Conservation (phyloP, 805 yeast species). For the Candida nemodendra region DNA sequence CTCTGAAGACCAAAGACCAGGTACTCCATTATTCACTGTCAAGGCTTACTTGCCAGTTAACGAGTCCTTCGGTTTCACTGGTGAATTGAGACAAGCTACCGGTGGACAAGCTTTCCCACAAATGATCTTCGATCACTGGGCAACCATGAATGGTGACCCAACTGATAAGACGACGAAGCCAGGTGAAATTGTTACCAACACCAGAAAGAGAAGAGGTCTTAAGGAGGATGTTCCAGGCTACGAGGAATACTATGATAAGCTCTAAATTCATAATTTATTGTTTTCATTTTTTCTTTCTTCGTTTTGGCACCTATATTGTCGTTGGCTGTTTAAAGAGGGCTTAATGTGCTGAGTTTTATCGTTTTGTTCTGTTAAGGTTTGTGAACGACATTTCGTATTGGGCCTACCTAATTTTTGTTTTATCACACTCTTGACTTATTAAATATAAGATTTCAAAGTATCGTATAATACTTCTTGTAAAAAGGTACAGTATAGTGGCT, state of each 20-base stretch:
- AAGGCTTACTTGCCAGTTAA: constrained; percentile 99
- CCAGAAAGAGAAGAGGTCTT: constrained; percentile 95
- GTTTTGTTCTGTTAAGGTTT: neutral
- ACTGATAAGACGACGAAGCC: constrained; percentile 75
- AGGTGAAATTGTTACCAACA: constrained; percentile 54
- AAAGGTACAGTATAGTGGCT: no score
- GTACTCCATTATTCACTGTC: constrained; percentile 99
- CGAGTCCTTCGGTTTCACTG: constrained; percentile 99
- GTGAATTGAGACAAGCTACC: constrained; percentile 99
- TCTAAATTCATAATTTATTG: constrained; percentile 41
- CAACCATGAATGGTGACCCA: constrained; percentile 87
- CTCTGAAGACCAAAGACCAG: constrained; percentile 99
- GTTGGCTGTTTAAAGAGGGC: constrained; percentile 5
- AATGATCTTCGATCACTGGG: constrained; percentile 99
- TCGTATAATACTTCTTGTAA: no score
- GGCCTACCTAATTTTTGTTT: no score
- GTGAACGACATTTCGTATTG: neutral
- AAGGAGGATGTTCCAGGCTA: constrained; percentile 98
- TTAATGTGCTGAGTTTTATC: neutral
- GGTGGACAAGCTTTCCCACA: constrained; percentile 99
- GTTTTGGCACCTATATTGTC: constrained; percentile 2
- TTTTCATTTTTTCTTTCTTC: constrained; percentile 14
- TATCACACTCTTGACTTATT: constrained; percentile 3
- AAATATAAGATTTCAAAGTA: constrained; percentile 4
- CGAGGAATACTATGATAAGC: constrained; percentile 97